Evolutionary conservation across 225 moss, liverwort and hornwort genomes (phyloP), one percentile per base, ranked within the genome.

Genomic region (Physcomitrellopsis africana): DNA sequence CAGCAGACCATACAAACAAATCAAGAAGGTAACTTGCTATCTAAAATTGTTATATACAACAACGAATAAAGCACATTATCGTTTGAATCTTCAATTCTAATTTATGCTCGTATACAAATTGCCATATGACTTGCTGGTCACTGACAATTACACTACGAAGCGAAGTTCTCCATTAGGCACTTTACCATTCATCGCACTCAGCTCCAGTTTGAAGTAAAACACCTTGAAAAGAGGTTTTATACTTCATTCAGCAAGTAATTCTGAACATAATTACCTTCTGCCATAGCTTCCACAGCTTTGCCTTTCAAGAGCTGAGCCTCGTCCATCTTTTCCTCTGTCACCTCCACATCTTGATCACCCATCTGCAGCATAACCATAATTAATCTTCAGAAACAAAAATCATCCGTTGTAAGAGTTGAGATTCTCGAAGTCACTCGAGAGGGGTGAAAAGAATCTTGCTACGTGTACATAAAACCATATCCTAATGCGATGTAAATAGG

Each of bases 261-360:
- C 44, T 62, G 1, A 16, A 71, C 49, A 69, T 27, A 42, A 44
- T 66, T 52, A 89, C 96, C 97, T 86, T 86, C 90, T 58, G 81
- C 51, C 76, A 92, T 53, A n/a, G 94, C 97, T 57, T 93, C 92
- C 42, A 90, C 32, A 10, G 97, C 97, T 79, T 89, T 89, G 60
- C 77, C 55, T 81, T 99, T 99, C 1, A 81, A 77, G 74, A 93
- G 84, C 72, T 94, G 94, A 59, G 93, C 86, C 58, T 83, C 86
- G 26, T 99, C 97, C 63, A 90, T 84, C 86, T 93, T 93, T 76
- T 99, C 94, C 47, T 99, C 97, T 41, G 94, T 92, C 27, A 94
- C 85, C 81, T 94, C 97, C 12, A 86, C 57, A 42, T 77, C 80
- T 57, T 68, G 82, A 79, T 99, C 93, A 61, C 91, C 94, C 94